Base-by-base conservation (phyloP, 345 rosid genomes). In the Pseudoturritis turrita region DNA sequence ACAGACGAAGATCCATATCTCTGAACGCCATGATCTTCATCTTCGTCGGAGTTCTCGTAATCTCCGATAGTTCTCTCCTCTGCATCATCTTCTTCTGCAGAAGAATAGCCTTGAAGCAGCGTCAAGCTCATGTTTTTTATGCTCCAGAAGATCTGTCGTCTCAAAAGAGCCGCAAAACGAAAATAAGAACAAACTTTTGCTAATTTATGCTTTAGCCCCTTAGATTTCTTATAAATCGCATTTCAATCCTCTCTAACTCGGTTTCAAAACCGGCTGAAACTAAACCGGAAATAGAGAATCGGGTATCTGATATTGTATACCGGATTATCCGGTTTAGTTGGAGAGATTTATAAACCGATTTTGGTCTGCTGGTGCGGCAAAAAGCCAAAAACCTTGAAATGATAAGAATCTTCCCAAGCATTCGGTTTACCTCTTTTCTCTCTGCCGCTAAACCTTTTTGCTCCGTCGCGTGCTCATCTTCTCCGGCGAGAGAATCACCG, bases 41-140 rank as follows among this genome's bases (percentile, higher is more conserved):
- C 82, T 54, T 78, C 83, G 8, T 75, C 90, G 28, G 90, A 83
- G 39, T 78, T 73, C 21, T 71, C 81, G 12, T 70, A 65, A 50
- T 70, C 83, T 35, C 47, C 75, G 19, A 68, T 18, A 15, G 39
- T 25, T 58, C 57, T 76, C 70, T 72, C 77, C 19, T 74, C 85
- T 17, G 78, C 81, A 26, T 81, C 88, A 58, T 90, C 88, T 57
- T 86, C 98, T 61, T 91, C 97, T 0, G 90, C 84, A 10, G 99
- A 95, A 60, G 96, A 89, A 62, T 95, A 95, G 65, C 87, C 87
- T 70, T 89, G 96, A 65, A 91, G 79, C 9, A 95, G 91, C 33
- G 86, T 62, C 79, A 95, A 78, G 82, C 99, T 95, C 96, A 95
- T 93, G 11, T 12, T 67, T 12, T 62, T 37, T 62, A 4, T 57